Conservation (phyloP, 1,139 yeast species). For the Kodamaea anthophila region DNA sequence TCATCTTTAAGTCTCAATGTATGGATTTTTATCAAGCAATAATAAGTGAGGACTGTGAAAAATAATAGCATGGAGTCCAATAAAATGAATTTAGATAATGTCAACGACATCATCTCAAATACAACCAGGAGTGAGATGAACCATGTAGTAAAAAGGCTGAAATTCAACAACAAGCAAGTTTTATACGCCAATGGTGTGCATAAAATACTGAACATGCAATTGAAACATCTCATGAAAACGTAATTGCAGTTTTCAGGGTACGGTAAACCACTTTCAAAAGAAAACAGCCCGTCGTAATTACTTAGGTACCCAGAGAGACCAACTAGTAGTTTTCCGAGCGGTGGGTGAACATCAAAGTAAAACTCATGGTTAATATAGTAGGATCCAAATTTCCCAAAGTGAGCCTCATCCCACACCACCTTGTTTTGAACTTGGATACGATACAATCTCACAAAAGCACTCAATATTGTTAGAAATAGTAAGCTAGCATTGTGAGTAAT, state of each 20-base stretch:
- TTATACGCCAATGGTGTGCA: slow-evolving; percentile 61
- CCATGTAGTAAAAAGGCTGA: slow-evolving; percentile 41
- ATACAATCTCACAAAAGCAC: slow-evolving; percentile 64
- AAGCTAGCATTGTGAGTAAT: slow-evolving; percentile 25
- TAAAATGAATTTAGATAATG: slow-evolving; percentile 63
- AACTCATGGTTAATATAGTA: slow-evolving; percentile 58
- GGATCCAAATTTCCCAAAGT: slow-evolving; percentile 66
- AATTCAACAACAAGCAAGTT: slow-evolving; percentile 48
- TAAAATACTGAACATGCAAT: slow-evolving; percentile 56
- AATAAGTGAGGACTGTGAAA: slow-evolving; percentile 60
- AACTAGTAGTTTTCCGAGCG: slow-evolving; percentile 65
- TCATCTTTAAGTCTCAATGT: slow-evolving; percentile 27
- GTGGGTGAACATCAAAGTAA: slow-evolving; percentile 78
- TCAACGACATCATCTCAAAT: slow-evolving; percentile 60
- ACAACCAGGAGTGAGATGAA: slow-evolving; percentile 55
- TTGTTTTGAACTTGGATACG: slow-evolving; percentile 54
- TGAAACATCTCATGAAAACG: slow-evolving; percentile 58
- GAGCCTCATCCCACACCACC: slow-evolving; percentile 97
- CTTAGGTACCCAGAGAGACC: slow-evolving; percentile 65
- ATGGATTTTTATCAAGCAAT: slow-evolving; percentile 53
- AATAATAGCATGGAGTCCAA: slow-evolving; percentile 69
- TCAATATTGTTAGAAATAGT: slow-evolving; percentile 43
- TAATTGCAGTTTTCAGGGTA: slow-evolving; percentile 55
- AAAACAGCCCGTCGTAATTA: slow-evolving; percentile 60
- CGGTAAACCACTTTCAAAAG: slow-evolving; percentile 52